Percentiles rank a stretch among this genome's conserved stretches.
Evolutionary conservation across 306 rosid species (phyloP).

Genomic region (Quercus variabilis): DNA sequence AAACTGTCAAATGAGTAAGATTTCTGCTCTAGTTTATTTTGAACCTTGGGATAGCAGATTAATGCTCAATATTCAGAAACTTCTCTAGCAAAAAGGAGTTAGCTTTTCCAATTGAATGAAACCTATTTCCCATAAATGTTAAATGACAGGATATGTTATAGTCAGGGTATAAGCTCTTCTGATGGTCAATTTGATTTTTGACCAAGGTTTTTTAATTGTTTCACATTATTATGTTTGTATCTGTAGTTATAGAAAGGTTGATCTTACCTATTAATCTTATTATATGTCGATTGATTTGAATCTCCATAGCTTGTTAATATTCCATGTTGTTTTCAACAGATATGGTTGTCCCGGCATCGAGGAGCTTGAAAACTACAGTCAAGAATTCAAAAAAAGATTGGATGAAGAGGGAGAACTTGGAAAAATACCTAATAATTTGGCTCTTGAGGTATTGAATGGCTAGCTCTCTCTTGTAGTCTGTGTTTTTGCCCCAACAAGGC

Average conservation of each 20-base stretch:
- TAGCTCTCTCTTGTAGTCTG: neutral
- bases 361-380: constrained; percentile 72
- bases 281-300: neutral
- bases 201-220: neutral
- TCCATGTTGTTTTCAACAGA: constrained; percentile 34
- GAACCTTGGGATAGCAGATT: neutral
- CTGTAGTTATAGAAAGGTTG: neutral
- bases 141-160: neutral
- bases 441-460: constrained; percentile 58
- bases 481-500: neutral
- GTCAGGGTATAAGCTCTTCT: neutral
- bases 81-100: neutral
- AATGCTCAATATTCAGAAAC: neutral
- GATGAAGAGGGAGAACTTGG: constrained; percentile 80
- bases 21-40: constrained; percentile 17
- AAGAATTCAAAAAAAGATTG: constrained; percentile 67
- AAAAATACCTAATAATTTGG: constrained; percentile 80
- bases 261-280: neutral
- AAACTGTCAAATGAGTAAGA: constrained; percentile 65
- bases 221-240: neutral
- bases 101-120: neutral
- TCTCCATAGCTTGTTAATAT: constrained; percentile 15
- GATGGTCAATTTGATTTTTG: neutral
- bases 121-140: neutral
- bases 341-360: constrained; percentile 88